phyloP scores from a whole-genome alignment of 345 rosid species.

The Leavenworthia alabamica region DNA sequence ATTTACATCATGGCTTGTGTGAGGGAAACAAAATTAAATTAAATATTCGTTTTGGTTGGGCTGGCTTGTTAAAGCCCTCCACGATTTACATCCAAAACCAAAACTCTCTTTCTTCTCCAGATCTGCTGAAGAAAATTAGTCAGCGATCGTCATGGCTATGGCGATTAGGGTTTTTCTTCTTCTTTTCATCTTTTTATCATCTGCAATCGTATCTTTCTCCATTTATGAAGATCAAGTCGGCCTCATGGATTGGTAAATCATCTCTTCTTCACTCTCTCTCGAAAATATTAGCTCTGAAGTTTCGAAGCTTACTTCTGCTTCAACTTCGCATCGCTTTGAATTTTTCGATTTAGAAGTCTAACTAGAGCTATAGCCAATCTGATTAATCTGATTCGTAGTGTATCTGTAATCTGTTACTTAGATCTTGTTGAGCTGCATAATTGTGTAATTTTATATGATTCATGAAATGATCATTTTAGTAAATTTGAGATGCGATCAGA shows the following conservation, averaged over 20 bases:
- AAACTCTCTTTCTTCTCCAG: conserved; percentile 16
- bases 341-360: not conserved
- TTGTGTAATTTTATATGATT: not conserved
- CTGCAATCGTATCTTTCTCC: conserved; percentile 37
- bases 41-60: not conserved
- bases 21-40: not conserved
- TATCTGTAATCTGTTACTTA: not conserved
- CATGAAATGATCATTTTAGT: not conserved
- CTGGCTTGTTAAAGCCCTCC: conserved; percentile 13
- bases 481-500: conserved; percentile 21
- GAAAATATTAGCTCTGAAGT: not conserved
- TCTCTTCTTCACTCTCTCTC: not conserved
- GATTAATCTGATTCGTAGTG: not conserved
- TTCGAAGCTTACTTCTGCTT: not conserved
- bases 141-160: conserved; percentile 43
- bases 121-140: conserved; percentile 19
- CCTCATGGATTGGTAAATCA: conserved; percentile 80
- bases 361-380: not conserved
- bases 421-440: conserved; percentile 4
- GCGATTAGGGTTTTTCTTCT: conserved; percentile 43
- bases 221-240: conserved; percentile 96
- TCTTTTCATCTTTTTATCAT: conserved; percentile 39
- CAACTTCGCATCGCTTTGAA: not conserved
- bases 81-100: conserved; percentile 18
- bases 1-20: not conserved